Conservation (phyloP, 129 eudicot species). For the Chrysanthemum makinoi region DNA sequence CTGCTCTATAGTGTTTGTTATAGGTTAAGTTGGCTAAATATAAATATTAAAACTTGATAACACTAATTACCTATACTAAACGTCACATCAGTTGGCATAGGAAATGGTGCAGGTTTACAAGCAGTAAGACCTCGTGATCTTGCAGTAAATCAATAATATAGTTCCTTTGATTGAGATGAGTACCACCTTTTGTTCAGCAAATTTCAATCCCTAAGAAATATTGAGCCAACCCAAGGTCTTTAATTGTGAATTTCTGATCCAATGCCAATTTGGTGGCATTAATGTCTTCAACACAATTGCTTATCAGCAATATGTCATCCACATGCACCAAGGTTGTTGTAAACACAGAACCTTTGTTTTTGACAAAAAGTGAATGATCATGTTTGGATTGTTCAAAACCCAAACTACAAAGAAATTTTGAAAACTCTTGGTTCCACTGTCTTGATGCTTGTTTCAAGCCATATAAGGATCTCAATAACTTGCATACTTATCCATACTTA, state of each 20-base stretch:
- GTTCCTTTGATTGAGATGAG: neutral
- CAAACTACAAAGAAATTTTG: no score
- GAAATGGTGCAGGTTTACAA: neutral
- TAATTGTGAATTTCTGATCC: neutral
- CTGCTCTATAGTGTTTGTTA: no score
- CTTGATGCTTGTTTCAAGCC: no score
- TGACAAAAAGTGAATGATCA: no score
- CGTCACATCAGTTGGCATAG: neutral
- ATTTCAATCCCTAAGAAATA: neutral
- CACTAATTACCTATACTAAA: no score
- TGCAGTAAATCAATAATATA: neutral
- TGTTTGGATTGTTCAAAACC: no score
- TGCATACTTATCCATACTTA: no score
- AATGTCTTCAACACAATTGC: neutral
- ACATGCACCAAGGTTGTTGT: neutral
- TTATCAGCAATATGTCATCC: neutral
- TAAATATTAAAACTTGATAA: no score
- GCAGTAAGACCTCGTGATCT: neutral
- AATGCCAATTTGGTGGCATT: neutral
- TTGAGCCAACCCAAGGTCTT: neutral
- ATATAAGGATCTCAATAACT: no score
- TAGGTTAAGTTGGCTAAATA: no score
- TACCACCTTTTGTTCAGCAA: neutral
- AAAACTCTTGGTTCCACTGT: no score
- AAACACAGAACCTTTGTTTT: no score